Evolutionary conservation across 2,329 filamentous ascomycete species (phyloP).

Genomic region (Phyllosticta paracitricarpa): DNA sequence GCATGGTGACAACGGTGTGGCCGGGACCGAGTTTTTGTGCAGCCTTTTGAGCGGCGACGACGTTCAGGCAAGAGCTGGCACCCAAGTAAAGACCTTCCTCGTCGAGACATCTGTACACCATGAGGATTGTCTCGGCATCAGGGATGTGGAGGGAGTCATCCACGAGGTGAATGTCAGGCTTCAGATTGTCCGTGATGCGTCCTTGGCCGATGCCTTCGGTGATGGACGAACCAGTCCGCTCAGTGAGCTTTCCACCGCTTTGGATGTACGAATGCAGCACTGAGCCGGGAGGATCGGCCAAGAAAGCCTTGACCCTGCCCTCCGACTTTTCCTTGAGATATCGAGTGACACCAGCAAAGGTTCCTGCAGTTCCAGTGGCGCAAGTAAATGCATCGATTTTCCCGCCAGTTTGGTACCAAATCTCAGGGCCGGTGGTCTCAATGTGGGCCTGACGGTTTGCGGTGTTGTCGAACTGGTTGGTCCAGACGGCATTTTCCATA

Average conservation of each 20-base stretch:
- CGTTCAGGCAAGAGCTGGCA: conserved; percentile 87
- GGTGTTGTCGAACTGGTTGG: conserved; percentile 96
- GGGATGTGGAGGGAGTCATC: conserved; percentile 77
- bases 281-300: conserved; percentile 88
- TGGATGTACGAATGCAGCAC: conserved; percentile 88
- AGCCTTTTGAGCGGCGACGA: conserved; percentile 88
- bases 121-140: conserved; percentile 92
- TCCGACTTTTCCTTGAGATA: conserved; percentile 77
- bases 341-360: conserved; percentile 76
- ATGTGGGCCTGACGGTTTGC: conserved; percentile 91
- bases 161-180: conserved; percentile 70
- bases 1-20: conserved; percentile 82
- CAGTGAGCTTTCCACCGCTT: conserved; percentile 72
- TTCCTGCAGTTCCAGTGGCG: conserved; percentile 86
- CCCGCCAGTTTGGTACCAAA: conserved; percentile 85
- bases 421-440: conserved; percentile 94
- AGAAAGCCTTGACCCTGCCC: conserved; percentile 72
- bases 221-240: conserved; percentile 76
- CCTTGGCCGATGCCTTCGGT: conserved; percentile 98
- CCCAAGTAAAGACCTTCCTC: conserved; percentile 94
- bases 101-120: conserved; percentile 94
- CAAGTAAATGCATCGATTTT: conserved; percentile 91
- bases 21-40: conserved; percentile 83
- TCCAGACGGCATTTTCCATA: conserved; percentile 88
- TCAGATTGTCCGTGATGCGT: conserved; percentile 87